Evolutionary conservation across 2,329 filamentous ascomycete species (phyloP).

Genomic region (Colletotrichum nymphaeae): DNA sequence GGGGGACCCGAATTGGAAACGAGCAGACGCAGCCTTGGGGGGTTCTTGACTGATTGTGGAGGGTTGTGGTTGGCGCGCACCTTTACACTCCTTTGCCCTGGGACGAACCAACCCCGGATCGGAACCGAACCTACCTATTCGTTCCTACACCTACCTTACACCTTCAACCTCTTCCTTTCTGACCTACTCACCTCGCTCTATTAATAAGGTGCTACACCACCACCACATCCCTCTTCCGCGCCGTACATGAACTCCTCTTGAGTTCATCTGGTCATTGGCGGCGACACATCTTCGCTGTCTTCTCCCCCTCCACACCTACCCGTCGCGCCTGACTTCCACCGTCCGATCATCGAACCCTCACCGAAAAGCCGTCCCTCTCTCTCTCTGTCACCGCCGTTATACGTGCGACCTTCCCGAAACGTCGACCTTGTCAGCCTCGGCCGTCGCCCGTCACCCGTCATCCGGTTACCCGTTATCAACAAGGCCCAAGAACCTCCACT

Average conservation of each 20-base stretch:
- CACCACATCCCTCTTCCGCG: constrained; percentile 6
- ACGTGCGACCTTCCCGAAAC: constrained; percentile 23
- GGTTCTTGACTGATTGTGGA: neutral
- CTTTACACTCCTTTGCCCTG: neutral
- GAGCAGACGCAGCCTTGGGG: constrained; percentile 3
- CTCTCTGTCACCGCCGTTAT: neutral
- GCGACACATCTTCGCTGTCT: neutral
- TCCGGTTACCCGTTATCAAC: neutral
- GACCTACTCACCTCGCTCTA: constrained; percentile 7
- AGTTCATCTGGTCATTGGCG: constrained; percentile 29
- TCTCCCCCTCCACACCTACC: neutral
- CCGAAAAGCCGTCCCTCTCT: constrained; percentile 5
- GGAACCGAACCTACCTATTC: neutral
- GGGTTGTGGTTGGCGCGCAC: constrained; percentile 22
- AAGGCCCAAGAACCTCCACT: constrained; percentile 10
- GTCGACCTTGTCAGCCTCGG: neutral
- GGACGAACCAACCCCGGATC: neutral
- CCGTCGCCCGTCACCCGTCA: constrained; percentile 1
- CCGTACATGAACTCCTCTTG: neutral
- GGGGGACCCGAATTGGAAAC: constrained; percentile 28
- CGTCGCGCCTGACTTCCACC: constrained; percentile 7
- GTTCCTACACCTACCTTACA: neutral
- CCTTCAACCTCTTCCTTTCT: neutral
- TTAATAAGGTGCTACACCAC: constrained; percentile 22
- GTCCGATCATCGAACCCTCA: constrained; percentile 8